Base-by-base conservation (phyloP, 352 stramenopile genomes). In the Phytophthora tubulina region DNA sequence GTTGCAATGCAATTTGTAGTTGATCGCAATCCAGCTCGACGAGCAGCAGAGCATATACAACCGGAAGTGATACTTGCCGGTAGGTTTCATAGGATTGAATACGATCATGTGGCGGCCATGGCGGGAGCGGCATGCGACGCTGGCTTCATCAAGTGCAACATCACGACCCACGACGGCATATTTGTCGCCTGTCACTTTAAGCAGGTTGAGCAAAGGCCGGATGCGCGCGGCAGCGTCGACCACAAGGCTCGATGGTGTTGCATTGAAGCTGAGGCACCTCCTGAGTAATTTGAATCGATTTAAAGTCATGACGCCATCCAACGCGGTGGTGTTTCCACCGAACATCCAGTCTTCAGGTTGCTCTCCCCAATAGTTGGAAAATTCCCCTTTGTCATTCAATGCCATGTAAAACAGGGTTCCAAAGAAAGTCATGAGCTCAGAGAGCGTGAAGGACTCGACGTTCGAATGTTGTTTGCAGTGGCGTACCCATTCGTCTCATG, bases 31-130 rank as follows among this genome's bases (percentile, higher is more conserved):
- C 71, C 75, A 79, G 10, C 64, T 52, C 2, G 67, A 79, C 0
- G 75, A 17, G n/a, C 71, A 79, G 31, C 71, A 79, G 2, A 59
- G 38, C 51, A 67, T 64, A 57, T 79, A 79, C 7, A 82, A 62
- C 17, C 67, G 51, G 56, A 82, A 82, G 31, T 82, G 71, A 42
- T 74, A 78, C 31, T 79, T 78, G 1, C 70, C 71, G 10, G 48
- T 59, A 13, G 71, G 67, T 31, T 82, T 82, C 35, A 45, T 60
- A 2, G 64, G 53, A 33, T 61, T 61, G 21, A 31, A 36, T 10
- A 61, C 41, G 4, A 41, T 50, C 7, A 61, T 6, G 6, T 39
- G 27, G 3, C 38, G 53, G 13, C 15, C 21, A 49, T 60, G 75
- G 54, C 41, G 31, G 6, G 54, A 50, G 4, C 38, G 17, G 7